Evolutionary conservation across 768 basidiomycete species (phyloP).

Genomic region (Tulasnella sp.): DNA sequence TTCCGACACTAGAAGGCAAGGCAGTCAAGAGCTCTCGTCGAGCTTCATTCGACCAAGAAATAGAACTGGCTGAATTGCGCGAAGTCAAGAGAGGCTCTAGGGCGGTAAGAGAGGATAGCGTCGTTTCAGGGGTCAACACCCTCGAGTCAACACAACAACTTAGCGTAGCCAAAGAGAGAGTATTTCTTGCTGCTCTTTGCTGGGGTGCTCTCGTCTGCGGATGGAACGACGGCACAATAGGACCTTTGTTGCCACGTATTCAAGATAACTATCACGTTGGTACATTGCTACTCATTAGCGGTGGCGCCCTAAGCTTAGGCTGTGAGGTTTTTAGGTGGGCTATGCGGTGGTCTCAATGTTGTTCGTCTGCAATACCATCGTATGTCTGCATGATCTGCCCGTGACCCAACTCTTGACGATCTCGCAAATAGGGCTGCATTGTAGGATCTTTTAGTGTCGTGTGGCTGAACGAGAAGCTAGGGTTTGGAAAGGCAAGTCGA

Average conservation of each 20-base stretch:
- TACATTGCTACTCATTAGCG: not conserved
- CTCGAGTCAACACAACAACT: not conserved
- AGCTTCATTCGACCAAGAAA: not conserved
- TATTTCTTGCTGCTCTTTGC: slow-evolving; percentile 10
- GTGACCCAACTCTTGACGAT: not conserved
- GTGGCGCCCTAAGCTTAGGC: not conserved
- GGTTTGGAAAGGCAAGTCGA: slow-evolving; percentile 28
- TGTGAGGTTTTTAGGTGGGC: not conserved
- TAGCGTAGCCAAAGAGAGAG: not conserved
- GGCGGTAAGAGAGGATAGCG: not conserved
- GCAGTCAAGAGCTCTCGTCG: not conserved
- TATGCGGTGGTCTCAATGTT: slow-evolving; percentile 23
- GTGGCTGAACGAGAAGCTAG: slow-evolving; percentile 24
- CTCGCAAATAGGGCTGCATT: slow-evolving; percentile 22
- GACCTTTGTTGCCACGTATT: slow-evolving; percentile 25
- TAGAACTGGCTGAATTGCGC: not conserved
- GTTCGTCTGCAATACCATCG: slow-evolving; percentile 14
- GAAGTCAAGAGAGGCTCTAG: not conserved
- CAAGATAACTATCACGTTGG: slow-evolving; percentile 28
- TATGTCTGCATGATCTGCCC: not conserved
- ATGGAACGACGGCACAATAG: not conserved
- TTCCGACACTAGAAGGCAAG: not conserved
- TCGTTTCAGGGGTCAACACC: not conserved
- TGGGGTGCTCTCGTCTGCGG: slow-evolving; percentile 15
- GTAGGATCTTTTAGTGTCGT: slow-evolving; percentile 17